Conservation (phyloP, 805 yeast genomes). For the Wickerhamomyces sydowiorum region DNA sequence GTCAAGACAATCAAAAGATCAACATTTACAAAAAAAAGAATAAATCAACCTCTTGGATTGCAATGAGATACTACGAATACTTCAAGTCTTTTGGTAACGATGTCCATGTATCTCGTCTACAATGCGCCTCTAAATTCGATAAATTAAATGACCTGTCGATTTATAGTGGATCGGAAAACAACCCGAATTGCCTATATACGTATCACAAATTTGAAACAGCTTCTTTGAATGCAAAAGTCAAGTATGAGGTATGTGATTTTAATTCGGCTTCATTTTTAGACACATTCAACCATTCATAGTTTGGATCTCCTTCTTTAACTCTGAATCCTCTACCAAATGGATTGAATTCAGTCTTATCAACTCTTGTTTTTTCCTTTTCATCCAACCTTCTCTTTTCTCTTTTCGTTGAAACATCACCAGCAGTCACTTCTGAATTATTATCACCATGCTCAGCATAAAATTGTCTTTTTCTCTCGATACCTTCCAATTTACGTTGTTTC, state of each 20-base stretch:
- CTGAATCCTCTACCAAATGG: conserved; percentile 92
- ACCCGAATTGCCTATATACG: too few species aligned
- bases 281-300: conserved; percentile 78
- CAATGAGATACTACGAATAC: too few species aligned
- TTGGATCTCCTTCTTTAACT: conserved; percentile 80
- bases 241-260: conserved; percentile 89
- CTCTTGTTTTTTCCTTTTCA: conserved; percentile 20
- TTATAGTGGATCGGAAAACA: too few species aligned
- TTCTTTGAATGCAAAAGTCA: conserved; percentile 75
- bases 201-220: conserved; percentile 4
- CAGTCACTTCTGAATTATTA: conserved; percentile 17
- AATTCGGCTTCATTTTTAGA: conserved; percentile 79
- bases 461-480: conserved; percentile 47
- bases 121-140: too few species aligned
- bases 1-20: too few species aligned
- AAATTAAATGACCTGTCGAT: too few species aligned
- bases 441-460: conserved; percentile 22
- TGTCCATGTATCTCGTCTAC: too few species aligned
- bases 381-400: conserved; percentile 19
- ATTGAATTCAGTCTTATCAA: conserved; percentile 56
- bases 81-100: too few species aligned
- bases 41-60: too few species aligned
- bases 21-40: too few species aligned
- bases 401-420: conserved; percentile 12
- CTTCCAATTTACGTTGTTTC: conserved; percentile 61